Percentiles rank a stretch among this genome's conserved stretches.
Conservation (phyloP, 2,329 filamentous ascomycete species). For the Emmonsia crescens region DNA sequence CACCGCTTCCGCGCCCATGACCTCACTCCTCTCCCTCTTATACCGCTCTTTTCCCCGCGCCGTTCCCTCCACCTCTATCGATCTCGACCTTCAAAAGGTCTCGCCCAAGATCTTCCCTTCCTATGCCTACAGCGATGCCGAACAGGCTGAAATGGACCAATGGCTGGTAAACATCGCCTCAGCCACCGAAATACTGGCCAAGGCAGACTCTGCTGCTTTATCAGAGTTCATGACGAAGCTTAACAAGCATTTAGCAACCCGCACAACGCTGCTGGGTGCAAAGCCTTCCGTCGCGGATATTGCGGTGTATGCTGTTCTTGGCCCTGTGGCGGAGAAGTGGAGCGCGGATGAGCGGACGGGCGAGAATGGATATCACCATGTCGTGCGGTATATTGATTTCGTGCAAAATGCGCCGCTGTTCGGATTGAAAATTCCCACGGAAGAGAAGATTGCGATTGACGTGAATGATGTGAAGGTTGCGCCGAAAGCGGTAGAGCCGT, state of each 20-base stretch:
- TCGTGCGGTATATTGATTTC: constrained; percentile 86
- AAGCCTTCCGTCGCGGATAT: constrained; percentile 86
- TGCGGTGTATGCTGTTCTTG: constrained; percentile 68
- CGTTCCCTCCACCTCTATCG: constrained; percentile 30
- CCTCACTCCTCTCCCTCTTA: constrained; percentile 35
- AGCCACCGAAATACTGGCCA: constrained; percentile 44
- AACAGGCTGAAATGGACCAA: constrained; percentile 79
- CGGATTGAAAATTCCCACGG: constrained; percentile 56
- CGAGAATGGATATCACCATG: constrained; percentile 77
- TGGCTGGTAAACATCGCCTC: constrained; percentile 72
- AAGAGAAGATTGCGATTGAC: constrained; percentile 69
- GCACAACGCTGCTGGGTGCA: constrained; percentile 76
- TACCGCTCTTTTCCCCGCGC: constrained; percentile 34
- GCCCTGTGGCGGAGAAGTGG: constrained; percentile 69
- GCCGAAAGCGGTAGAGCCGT: constrained; percentile 79
- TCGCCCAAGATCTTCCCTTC: constrained; percentile 55
- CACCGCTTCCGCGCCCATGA: constrained; percentile 29
- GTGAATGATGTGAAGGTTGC: constrained; percentile 71
- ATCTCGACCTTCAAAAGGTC: constrained; percentile 35
- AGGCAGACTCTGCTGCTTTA: constrained; percentile 44
- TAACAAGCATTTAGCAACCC: constrained; percentile 77
- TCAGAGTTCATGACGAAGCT: constrained; percentile 62
- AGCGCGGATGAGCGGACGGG: constrained; percentile 77
- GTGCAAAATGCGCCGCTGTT: constrained; percentile 76
- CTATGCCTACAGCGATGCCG: constrained; percentile 61